phyloP scores from a whole-genome alignment of 2,329 filamentous ascomycete genomes.

The Phoma sp. region DNA sequence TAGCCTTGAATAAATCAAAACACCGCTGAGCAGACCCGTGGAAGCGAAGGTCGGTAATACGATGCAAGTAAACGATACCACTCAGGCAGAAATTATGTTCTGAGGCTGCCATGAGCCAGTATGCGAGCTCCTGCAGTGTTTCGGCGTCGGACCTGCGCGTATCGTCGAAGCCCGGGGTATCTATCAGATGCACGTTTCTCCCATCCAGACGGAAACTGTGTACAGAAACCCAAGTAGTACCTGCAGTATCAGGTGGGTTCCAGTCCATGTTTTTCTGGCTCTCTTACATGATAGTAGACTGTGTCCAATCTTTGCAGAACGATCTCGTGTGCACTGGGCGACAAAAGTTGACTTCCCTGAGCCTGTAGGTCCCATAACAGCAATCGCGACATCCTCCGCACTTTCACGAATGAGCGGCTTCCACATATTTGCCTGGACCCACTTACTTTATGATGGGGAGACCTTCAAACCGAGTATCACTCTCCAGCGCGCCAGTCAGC shows the following conservation, averaged over 20 bases:
- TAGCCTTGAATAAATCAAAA: slow-evolving; percentile 52
- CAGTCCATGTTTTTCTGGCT: too few species aligned
- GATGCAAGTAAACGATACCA: slow-evolving; percentile 56
- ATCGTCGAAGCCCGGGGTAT: slow-evolving; percentile 24
- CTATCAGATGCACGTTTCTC: slow-evolving; percentile 14
- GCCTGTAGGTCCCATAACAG: slow-evolving; percentile 51
- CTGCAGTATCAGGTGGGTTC: background rate
- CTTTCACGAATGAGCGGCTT: background rate
- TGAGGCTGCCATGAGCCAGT: slow-evolving; percentile 46
- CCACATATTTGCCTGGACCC: too few species aligned
- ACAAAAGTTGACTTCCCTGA: slow-evolving; percentile 51
- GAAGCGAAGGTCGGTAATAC: slow-evolving; percentile 52
- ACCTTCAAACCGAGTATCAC: background rate
- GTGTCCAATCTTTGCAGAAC: background rate
- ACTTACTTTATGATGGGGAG: too few species aligned
- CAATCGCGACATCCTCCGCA: slow-evolving; percentile 31
- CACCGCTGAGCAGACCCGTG: slow-evolving; percentile 50
- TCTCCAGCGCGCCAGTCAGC: background rate
- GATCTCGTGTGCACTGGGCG: slow-evolving; percentile 11
- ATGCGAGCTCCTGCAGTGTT: slow-evolving; percentile 50
- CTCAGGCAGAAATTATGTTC: slow-evolving; percentile 41
- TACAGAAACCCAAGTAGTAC: slow-evolving; percentile 4
- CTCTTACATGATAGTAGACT: background rate
- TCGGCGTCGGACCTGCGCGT: slow-evolving; percentile 49
- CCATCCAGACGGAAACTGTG: slow-evolving; percentile 5